Base-by-base conservation (phyloP, 2,329 filamentous ascomycete species). In the Blastomyces percursus region DNA sequence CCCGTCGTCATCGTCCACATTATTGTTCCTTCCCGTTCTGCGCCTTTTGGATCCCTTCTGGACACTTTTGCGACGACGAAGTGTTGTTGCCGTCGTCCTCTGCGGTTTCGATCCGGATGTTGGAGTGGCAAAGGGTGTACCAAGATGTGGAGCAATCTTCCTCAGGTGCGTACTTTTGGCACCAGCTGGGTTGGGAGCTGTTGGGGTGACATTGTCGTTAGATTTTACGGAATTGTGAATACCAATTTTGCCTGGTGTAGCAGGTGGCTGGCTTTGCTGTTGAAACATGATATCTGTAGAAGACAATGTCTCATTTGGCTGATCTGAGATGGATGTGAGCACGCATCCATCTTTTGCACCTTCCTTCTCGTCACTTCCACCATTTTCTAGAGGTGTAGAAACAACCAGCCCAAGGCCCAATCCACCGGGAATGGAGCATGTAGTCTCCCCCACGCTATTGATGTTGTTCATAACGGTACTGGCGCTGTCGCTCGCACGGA, bases 1-100 rank as follows among this genome's bases (percentile, higher is more conserved):
- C 27, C 68, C 69, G 51, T 75, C 72, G 19, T 68, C 70, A 51
- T 74, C 72, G 48, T 72, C 71, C 54, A 69, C 68, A 38, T 7
- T 16, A 24, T 60, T 60, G 19, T 64, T 59, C 40, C 59, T 42
- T 12, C 67, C 62, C 9, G 63, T 59, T 59, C 64, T 66, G 46
- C 64, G 64, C 42, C 51, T 19, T 30, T 63, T 62, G 40, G 42
- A 35, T 44, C 57, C 38, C 57, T 64, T 61, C 54, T 59, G 24
- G 30, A 60, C 60, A 19, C 32, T 44, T 30, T 51, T 61, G 46
- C 60, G 64, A 35, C 56, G 61, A 7, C 38, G 27, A n/a, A 52
- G 48, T 46, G 60, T 56, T 21, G 42, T 35, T 35, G 58, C 59
- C n/a, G 8, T 51, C 30, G 56, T 44, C 38, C 52, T 61, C n/a